Base-by-base conservation (phyloP, 495 filamentous ascomycete genomes). In the Penicillium paradoxum region DNA sequence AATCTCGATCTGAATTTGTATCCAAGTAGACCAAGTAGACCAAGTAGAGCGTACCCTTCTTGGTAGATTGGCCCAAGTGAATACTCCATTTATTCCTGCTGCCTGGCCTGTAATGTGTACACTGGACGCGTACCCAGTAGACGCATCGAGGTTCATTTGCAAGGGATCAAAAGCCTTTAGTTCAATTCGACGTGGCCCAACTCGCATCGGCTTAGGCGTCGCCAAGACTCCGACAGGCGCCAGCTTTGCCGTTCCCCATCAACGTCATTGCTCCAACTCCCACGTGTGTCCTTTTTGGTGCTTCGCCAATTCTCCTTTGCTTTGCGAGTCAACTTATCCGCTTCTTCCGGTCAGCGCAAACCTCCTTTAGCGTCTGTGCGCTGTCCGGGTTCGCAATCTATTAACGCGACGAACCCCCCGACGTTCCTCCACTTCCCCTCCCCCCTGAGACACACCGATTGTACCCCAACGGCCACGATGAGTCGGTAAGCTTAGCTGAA, bases 401-500 rank as follows among this genome's bases (percentile, higher is more conserved):
- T 55, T 51, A 43, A 34, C 49, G 49, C 49, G 38, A 48, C 18
- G 17, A 33, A 17, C 13, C 14, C 33, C 53, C 59, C 50, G 56
- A 51, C 49, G 51, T 45, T 54, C 45, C 43, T 44, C 15, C 49
- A 63, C 51, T 55, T 48, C 58, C 43, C 56, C 53, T 53, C 47
- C 53, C 64, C 63, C 64, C 55, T 59, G 56, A 60, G 49, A 37
- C 50, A 25, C 44, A 56, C 45, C 37, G 27, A 29, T 34, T 34
- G 49, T 44, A 40, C 57, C 22, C 55, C 54, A 52, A 51, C 53
- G 52, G 48, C 50, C 64, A 73, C 56, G 48, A 75, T 75, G 72
- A 75, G 72, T 74, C 72, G 73, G 73, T 76, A 71, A 51, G 72
- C 61, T 37, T 49, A 36, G 51, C 27, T 32, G 29, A 19, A 30